Conservation (phyloP, 352 stramenopile species). For the Thraustochytrium sp. region DNA sequence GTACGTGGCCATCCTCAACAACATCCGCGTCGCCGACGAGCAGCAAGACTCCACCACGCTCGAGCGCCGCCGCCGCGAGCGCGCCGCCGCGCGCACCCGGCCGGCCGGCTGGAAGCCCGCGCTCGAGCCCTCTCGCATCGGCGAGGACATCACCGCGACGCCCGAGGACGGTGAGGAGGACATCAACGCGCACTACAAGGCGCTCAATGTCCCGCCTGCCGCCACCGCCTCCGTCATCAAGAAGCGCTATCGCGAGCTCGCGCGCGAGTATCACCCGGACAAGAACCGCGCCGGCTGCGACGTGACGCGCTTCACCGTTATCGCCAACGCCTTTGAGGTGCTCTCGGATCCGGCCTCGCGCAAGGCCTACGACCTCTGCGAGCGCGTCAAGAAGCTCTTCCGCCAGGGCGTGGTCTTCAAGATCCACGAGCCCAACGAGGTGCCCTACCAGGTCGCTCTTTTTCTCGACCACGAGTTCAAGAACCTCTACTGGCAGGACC, state of each 20-base stretch:
- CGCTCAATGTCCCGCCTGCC: neutral
- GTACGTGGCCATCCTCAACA: conserved; percentile 25
- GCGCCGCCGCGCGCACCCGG: neutral
- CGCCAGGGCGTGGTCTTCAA: conserved; percentile 7
- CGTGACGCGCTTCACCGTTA: conserved; percentile 13
- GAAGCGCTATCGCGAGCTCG: conserved; percentile 39
- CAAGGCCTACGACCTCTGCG: conserved; percentile 34
- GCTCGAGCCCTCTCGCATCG: neutral
- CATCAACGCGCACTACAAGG: conserved; percentile 32
- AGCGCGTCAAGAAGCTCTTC: conserved; percentile 28
- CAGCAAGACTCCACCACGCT: neutral
- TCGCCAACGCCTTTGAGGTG: conserved; percentile 29
- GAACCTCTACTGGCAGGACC: conserved; percentile 30
- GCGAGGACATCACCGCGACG: neutral
- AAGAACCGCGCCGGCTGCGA: neutral
- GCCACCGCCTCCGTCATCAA: conserved; percentile 26
- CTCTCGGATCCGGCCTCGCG: neutral
- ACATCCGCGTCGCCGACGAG: conserved; percentile 23
- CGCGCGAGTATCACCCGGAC: conserved; percentile 40
- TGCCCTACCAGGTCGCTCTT: conserved; percentile 8
- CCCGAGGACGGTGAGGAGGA: neutral
- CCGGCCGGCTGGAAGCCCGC: neutral
- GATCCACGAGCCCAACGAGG: neutral
- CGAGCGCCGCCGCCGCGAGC: neutral
- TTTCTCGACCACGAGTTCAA: conserved; percentile 14